Conservation (phyloP, 768 basidiomycete species). For the Leccinum broughii region DNA sequence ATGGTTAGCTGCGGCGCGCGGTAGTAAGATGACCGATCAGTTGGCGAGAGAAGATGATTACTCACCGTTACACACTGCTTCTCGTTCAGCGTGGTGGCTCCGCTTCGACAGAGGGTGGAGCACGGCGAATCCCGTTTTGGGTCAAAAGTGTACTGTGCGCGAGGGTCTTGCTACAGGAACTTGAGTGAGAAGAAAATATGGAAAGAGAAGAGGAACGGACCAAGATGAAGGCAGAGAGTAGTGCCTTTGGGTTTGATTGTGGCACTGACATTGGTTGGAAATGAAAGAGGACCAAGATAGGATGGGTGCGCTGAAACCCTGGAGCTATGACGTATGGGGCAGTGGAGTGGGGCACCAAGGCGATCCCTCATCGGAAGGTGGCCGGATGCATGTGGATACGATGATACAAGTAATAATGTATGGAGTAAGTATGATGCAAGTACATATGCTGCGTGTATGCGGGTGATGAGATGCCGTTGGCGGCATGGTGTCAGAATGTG, state of each 20-base stretch:
- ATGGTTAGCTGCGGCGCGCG: slow-evolving; percentile 50
- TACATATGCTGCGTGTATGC: slow-evolving; percentile 28
- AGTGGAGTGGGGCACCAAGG: slow-evolving; percentile 3
- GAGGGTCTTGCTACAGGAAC: slow-evolving; percentile 30
- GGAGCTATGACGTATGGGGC: slow-evolving; percentile 27
- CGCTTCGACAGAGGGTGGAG: slow-evolving; percentile 60
- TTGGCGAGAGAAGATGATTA: slow-evolving; percentile 6
- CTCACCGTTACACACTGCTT: slow-evolving; percentile 58
- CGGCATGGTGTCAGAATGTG: slow-evolving; percentile 6
- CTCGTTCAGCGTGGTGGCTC: slow-evolving; percentile 25
- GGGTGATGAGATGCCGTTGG: slow-evolving; percentile 3
- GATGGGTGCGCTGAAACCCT: not conserved
- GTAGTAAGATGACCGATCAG: slow-evolving; percentile 15
- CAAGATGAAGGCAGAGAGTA: slow-evolving; percentile 43
- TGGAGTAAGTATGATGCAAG: slow-evolving; percentile 28
- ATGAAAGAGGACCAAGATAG: slow-evolving; percentile 15
- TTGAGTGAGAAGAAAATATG: slow-evolving; percentile 3
- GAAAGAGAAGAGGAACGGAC: slow-evolving; percentile 38
- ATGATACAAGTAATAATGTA: slow-evolving; percentile 26
- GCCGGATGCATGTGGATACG: slow-evolving; percentile 15
- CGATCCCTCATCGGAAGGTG: slow-evolving; percentile 4
- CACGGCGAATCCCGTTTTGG: slow-evolving; percentile 55
- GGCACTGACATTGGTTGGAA: slow-evolving; percentile 20
- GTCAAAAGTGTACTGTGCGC: slow-evolving; percentile 60
- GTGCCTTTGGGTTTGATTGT: slow-evolving; percentile 29